Evolutionary conservation across 345 rosid genomes (phyloP).

Genomic region (Acer negundo): DNA sequence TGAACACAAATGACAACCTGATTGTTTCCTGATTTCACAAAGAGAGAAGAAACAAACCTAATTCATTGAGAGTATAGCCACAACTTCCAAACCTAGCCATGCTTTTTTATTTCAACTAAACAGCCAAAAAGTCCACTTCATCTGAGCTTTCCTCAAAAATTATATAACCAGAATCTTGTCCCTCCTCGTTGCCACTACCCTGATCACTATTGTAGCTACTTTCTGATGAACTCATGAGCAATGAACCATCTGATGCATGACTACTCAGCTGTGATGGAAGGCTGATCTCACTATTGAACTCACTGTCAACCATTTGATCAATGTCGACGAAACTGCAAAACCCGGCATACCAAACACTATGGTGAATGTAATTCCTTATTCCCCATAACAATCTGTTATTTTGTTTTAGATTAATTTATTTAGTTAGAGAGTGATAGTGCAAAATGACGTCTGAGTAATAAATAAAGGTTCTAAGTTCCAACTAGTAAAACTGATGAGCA

Average conservation of each 20-base stretch:
- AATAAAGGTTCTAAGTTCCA: not conserved
- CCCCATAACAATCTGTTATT: not conserved
- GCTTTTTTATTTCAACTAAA: constrained; percentile 29
- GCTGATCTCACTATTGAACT: constrained; percentile 49
- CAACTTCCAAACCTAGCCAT: constrained; percentile 14
- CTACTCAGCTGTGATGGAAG: constrained; percentile 43
- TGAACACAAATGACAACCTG: not conserved
- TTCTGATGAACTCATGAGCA: constrained; percentile 53
- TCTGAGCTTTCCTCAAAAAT: constrained; percentile 65
- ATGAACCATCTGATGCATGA: constrained; percentile 45
- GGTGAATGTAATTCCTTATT: constrained; percentile 12
- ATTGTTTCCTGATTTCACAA: not conserved
- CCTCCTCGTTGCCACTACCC: constrained; percentile 67
- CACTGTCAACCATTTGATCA: constrained; percentile 60
- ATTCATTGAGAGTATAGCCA: constrained; percentile 7
- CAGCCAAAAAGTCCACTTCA: constrained; percentile 53
- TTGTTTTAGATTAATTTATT: not conserved
- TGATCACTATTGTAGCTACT: constrained; percentile 73
- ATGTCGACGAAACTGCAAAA: constrained; percentile 60
- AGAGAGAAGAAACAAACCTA: constrained; percentile 27
- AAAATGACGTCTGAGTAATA: not conserved
- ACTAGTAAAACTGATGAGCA: not conserved
- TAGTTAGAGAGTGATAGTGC: not conserved
- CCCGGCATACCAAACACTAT: constrained; percentile 22
- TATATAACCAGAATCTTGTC: constrained; percentile 48